These are phyloP conservation scores for Pseudogymnoascus sp. DNA, from an alignment of 2,329 filamentous ascomycete genomes.

Conservation along the genomic window DNA sequence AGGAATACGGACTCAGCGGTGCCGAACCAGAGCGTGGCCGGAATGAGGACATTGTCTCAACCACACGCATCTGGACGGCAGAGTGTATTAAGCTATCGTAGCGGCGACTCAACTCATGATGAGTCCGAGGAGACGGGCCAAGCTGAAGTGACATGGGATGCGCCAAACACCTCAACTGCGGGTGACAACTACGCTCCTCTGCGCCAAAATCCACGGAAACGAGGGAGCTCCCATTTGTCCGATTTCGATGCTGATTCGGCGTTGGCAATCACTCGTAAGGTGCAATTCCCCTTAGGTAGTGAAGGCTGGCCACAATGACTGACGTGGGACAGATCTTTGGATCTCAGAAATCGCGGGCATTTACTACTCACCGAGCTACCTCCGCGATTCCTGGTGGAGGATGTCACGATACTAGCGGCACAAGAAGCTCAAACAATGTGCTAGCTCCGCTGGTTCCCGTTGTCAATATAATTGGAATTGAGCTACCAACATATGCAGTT, in stretches of 20 bases:
- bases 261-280: conserved; percentile 28
- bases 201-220: not conserved
- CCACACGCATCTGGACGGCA: not conserved
- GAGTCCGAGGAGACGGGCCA: not conserved
- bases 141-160: not conserved
- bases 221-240: conserved; percentile 2
- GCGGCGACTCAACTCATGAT: not conserved
- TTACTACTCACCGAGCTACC: conserved; percentile 24
- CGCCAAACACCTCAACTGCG: not conserved
- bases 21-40: not conserved
- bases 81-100: not conserved
- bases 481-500: conserved; percentile 25
- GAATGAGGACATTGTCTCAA: not conserved
- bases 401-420: conserved; percentile 8
- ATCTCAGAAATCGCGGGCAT: conserved; percentile 22
- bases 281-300: not conserved
- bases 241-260: conserved; percentile 27
- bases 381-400: conserved; percentile 30
- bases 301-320: not conserved
- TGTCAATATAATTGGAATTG: conserved; percentile 19
- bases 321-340: conserved; percentile 19
- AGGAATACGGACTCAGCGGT: not conserved
- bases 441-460: conserved; percentile 17
- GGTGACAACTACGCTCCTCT: not conserved
- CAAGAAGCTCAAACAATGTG: conserved; percentile 17